Conservation (phyloP, 2,329 filamentous ascomycete genomes). For the Colletotrichum chlorophyti region DNA sequence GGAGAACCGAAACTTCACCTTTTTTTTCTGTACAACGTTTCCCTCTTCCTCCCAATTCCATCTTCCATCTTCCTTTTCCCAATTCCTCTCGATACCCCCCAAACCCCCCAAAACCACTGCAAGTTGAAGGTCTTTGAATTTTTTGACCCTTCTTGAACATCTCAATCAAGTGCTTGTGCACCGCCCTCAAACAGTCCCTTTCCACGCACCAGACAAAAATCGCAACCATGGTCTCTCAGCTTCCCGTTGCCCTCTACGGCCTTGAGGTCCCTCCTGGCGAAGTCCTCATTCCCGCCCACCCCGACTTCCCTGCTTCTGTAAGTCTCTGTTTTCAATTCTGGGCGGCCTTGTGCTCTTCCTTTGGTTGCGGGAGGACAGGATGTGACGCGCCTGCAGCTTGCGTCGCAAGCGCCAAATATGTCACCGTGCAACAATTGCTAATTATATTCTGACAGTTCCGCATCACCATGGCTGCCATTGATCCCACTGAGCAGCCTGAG, state of each 20-base stretch:
- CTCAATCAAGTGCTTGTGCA: slow-evolving; percentile 11
- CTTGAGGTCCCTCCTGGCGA: slow-evolving; percentile 88
- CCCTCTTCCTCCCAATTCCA: slow-evolving; percentile 20
- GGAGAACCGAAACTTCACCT: slow-evolving; percentile 12
- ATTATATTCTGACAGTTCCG: slow-evolving; percentile 74
- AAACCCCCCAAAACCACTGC: not conserved
- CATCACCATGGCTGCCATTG: slow-evolving; percentile 98
- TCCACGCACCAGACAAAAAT: not conserved
- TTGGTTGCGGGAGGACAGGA: not conserved
- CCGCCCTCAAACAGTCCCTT: slow-evolving; percentile 1
- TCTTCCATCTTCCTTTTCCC: slow-evolving; percentile 18
- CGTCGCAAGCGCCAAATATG: not conserved
- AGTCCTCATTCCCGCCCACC: slow-evolving; percentile 78
- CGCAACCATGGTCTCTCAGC: slow-evolving; percentile 59
- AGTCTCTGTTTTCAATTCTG: slow-evolving; percentile 2
- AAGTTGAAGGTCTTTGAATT: slow-evolving; percentile 12
- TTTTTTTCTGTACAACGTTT: slow-evolving; percentile 19
- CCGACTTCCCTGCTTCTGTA: slow-evolving; percentile 85
- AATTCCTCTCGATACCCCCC: not conserved
- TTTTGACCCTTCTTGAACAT: slow-evolving; percentile 29
- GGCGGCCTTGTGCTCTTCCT: no score
- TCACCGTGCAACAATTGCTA: slow-evolving; percentile 32
- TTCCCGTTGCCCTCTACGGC: slow-evolving; percentile 83
- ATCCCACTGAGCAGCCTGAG: slow-evolving; percentile 80
- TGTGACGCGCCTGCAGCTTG: not conserved